These are phyloP conservation scores for Cercophora scortea DNA, from an alignment of 495 filamentous ascomycete genomes.

Conservation along the genomic window DNA sequence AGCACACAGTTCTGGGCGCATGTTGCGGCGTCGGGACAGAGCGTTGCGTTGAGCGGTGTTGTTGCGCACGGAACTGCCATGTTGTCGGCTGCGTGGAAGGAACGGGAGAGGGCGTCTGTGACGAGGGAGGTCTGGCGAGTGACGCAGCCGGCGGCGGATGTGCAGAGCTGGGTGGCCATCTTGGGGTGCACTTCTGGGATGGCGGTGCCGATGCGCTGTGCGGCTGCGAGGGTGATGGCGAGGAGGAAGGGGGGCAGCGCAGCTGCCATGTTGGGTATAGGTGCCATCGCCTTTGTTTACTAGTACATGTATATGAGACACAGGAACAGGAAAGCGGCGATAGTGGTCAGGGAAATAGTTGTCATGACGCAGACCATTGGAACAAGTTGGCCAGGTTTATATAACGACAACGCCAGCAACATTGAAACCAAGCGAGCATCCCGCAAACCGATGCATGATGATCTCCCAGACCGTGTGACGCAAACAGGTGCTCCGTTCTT, in stretches of 20 bases:
- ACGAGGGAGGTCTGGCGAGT: slow-evolving; percentile 38
- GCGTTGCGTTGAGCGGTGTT: slow-evolving; percentile 32
- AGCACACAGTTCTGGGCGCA: slow-evolving; percentile 45
- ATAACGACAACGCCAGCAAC: no score
- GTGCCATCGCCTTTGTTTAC: no score
- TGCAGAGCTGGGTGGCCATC: slow-evolving; percentile 43
- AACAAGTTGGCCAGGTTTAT: no score
- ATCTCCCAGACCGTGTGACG: no score
- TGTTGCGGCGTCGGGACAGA: slow-evolving; percentile 42
- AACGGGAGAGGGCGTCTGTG: slow-evolving; percentile 41
- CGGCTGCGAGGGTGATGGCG: not conserved
- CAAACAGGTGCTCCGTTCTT: no score
- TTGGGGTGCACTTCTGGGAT: slow-evolving; percentile 44
- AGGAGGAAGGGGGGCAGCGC: slow-evolving; percentile 5
- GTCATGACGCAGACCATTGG: no score
- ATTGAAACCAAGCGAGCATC: no score
- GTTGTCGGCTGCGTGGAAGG: slow-evolving; percentile 34
- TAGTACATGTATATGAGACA: no score
- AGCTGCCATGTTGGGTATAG: slow-evolving; percentile 1
- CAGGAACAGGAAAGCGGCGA: no score
- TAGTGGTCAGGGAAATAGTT: no score
- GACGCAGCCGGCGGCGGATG: slow-evolving; percentile 36
- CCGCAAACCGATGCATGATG: no score
- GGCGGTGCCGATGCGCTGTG: slow-evolving; percentile 19
- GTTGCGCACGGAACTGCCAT: slow-evolving; percentile 30